Percentiles rank a stretch among this genome's conserved stretches.
Conservation (phyloP, 2,329 filamentous ascomycete species). For the Pseudogymnoascus sp. region DNA sequence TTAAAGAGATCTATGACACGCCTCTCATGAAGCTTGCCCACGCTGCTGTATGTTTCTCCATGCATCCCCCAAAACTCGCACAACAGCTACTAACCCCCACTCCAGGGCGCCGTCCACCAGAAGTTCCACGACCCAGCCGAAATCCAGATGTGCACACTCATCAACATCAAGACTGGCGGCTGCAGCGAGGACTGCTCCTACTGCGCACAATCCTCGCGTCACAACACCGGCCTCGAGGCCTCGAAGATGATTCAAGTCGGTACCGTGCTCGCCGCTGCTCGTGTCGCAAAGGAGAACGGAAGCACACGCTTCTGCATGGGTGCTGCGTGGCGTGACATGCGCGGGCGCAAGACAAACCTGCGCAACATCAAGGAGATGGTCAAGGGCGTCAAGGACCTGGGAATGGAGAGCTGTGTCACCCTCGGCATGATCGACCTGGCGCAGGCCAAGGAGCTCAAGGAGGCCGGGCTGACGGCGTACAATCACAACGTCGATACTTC, state of each 20-base stretch:
- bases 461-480: slow-evolving; percentile 79
- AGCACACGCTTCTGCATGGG: slow-evolving; percentile 94
- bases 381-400: slow-evolving; percentile 66
- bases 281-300: slow-evolving; percentile 70
- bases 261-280: slow-evolving; percentile 69
- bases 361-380: slow-evolving; percentile 85
- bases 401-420: slow-evolving; percentile 90
- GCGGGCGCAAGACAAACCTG: slow-evolving; percentile 73
- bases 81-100: slow-evolving; percentile 15
- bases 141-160: slow-evolving; percentile 86
- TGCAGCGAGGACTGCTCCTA: slow-evolving; percentile 91
- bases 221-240: slow-evolving; percentile 68
- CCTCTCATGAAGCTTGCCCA: slow-evolving; percentile 72
- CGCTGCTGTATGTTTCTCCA: slow-evolving; percentile 50
- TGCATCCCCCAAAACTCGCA: slow-evolving; percentile 17
- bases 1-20: slow-evolving; percentile 71
- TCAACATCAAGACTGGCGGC: slow-evolving; percentile 94
- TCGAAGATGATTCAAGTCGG: slow-evolving; percentile 74
- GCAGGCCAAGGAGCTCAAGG: slow-evolving; percentile 75
- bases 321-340: slow-evolving; percentile 90
- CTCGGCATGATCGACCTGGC: slow-evolving; percentile 80
- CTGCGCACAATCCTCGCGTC: slow-evolving; percentile 80
- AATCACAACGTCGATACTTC: slow-evolving; percentile 93
- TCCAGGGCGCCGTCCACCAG: slow-evolving; percentile 68
- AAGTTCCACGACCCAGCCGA: slow-evolving; percentile 77